Evolutionary conservation across 257 asterid species (phyloP).

Genomic region (Paulownia fortunei): DNA sequence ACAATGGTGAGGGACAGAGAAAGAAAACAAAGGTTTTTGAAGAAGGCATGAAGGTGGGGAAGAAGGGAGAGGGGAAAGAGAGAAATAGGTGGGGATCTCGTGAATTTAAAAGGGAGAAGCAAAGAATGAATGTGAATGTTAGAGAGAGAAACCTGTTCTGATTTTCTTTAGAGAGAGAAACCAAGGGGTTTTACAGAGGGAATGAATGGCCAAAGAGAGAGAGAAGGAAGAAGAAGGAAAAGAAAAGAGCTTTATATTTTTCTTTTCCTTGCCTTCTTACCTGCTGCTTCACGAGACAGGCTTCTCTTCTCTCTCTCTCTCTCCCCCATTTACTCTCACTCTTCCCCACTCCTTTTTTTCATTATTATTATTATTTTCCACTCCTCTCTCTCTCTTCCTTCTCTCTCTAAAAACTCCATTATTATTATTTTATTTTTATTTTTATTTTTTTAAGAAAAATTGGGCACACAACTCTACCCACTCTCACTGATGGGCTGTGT

Average conservation of each 20-base stretch:
- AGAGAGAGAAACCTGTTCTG: conserved; percentile 32
- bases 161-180: conserved; percentile 41
- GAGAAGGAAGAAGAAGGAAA: conserved; percentile 21
- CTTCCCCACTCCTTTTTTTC: conserved; percentile 3
- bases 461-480: conserved; percentile 30
- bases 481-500: conserved; percentile 35
- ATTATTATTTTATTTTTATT: not conserved
- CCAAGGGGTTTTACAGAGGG: conserved; percentile 38
- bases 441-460: not conserved
- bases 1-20: conserved; percentile 27
- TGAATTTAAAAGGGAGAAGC: conserved; percentile 50
- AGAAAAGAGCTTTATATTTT: conserved; percentile 7
- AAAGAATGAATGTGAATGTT: conserved; percentile 55
- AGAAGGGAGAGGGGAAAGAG: conserved; percentile 4
- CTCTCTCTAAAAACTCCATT: not conserved
- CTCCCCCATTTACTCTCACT: conserved; percentile 2
- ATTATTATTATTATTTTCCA: not conserved
- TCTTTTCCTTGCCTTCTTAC: conserved; percentile 20
- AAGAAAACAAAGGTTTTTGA: conserved; percentile 21
- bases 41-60: conserved; percentile 28
- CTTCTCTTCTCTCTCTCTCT: conserved; percentile 25
- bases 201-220: not conserved
- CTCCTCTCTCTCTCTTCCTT: not conserved
- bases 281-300: conserved; percentile 49
- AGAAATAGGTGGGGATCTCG: conserved; percentile 58